Percentiles rank a stretch among this genome's conserved stretches.
Conservation (phyloP, 2,329 filamentous ascomycete species). For the Chrysoporthe deuterocubensis region DNA sequence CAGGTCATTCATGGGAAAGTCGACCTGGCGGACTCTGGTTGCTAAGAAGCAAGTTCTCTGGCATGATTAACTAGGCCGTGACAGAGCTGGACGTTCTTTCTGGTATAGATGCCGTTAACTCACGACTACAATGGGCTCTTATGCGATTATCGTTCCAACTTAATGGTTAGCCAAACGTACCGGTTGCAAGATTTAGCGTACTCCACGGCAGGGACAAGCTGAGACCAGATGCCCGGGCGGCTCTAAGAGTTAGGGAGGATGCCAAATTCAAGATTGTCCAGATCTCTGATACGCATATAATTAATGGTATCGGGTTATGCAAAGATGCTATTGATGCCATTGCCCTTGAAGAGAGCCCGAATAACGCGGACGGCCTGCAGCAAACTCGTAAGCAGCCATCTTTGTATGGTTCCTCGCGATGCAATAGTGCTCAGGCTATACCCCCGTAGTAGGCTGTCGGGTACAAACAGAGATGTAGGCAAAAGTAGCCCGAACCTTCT, state of each 20-base stretch:
- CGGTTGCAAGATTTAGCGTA: slow-evolving; percentile 42
- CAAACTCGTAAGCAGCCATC: too few relatives aligned
- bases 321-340: slow-evolving; percentile 28
- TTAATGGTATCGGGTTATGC: too few relatives aligned
- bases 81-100: slow-evolving; percentile 72
- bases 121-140: slow-evolving; percentile 40
- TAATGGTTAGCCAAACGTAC: slow-evolving; percentile 37
- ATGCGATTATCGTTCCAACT: slow-evolving; percentile 42
- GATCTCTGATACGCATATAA: too few relatives aligned
- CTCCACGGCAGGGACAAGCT: slow-evolving; percentile 34
- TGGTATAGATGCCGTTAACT: slow-evolving; percentile 47
- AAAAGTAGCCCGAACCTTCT: too few relatives aligned
- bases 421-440: too few relatives aligned
- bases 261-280: slow-evolving; percentile 57
- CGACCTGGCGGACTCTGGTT: slow-evolving; percentile 69
- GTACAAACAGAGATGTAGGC: too few relatives aligned
- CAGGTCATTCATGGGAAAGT: slow-evolving; percentile 58
- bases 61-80: slow-evolving; percentile 46
- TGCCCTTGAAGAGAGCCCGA: too few relatives aligned
- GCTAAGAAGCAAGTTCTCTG: slow-evolving; percentile 52
- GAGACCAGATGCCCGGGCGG: slow-evolving; percentile 33
- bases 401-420: too few relatives aligned
- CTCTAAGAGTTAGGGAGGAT: slow-evolving; percentile 63
- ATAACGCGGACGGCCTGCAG: too few relatives aligned
- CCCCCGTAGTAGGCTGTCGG: too few relatives aligned